phyloP scores from a whole-genome alignment of 495 filamentous ascomycete species.

The Aspergillus avenaceus region DNA sequence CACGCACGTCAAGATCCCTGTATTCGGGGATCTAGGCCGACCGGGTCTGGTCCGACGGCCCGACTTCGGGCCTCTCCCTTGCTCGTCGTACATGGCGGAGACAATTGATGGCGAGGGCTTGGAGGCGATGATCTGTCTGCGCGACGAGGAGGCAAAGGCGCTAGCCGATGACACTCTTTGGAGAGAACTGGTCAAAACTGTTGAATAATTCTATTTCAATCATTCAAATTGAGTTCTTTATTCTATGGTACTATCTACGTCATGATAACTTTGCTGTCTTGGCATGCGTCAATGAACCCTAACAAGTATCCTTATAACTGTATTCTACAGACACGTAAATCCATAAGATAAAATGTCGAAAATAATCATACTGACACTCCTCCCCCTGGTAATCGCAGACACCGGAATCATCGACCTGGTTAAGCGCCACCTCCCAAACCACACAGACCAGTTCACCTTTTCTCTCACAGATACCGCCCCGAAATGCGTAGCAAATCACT shows the following conservation, averaged over 20 bases:
- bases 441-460: background rate
- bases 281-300: too few species aligned
- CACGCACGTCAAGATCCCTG: conserved; percentile 13
- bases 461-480: background rate
- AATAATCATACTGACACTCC: too few species aligned
- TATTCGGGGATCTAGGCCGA: conserved; percentile 23
- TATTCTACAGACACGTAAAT: too few species aligned
- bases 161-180: conserved; percentile 21
- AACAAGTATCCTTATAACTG: too few species aligned
- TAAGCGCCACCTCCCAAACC: background rate
- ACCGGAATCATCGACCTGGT: background rate
- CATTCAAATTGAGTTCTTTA: too few species aligned
- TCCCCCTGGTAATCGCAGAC: background rate
- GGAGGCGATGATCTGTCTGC: conserved; percentile 23
- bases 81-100: conserved; percentile 15
- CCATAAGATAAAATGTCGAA: too few species aligned
- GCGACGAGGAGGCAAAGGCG: conserved; percentile 18
- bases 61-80: conserved; percentile 13
- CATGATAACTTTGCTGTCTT: too few species aligned
- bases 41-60: conserved; percentile 25
- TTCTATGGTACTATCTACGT: background rate
- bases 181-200: conserved; percentile 10
- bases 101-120: conserved; percentile 8
- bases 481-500: background rate
- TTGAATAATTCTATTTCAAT: conserved; percentile 4